Conservation (phyloP, 1,284 basidiomycete species). For the Exsudoporus floridanus region DNA sequence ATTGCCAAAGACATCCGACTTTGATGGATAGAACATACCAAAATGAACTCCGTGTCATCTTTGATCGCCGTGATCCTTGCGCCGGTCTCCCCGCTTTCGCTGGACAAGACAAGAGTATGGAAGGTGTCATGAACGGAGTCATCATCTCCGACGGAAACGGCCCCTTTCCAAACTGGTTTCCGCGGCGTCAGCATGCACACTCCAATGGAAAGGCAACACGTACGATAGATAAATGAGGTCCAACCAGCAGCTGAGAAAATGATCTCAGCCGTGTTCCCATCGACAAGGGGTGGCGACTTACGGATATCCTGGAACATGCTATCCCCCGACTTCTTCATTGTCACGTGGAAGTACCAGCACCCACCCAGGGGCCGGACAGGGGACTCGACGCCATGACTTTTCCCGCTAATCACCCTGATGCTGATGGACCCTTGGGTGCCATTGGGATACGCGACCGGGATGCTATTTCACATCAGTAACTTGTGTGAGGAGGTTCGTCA, state of each 20-base stretch:
- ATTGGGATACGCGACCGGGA: slow-evolving; percentile 71
- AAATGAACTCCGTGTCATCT: slow-evolving; percentile 66
- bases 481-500: neutral
- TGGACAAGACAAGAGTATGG: slow-evolving; percentile 80
- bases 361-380: slow-evolving; percentile 89
- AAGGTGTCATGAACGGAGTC: slow-evolving; percentile 52
- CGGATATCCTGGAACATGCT: slow-evolving; percentile 85
- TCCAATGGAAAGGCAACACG: slow-evolving; percentile 25
- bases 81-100: slow-evolving; percentile 55
- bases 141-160: slow-evolving; percentile 59
- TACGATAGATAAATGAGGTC: slow-evolving; percentile 83
- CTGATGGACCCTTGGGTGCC: slow-evolving; percentile 69
- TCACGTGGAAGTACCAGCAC: slow-evolving; percentile 90
- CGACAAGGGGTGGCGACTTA: slow-evolving; percentile 36
- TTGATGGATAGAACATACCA: slow-evolving; percentile 46
- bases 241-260: slow-evolving; percentile 60
- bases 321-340: slow-evolving; percentile 63
- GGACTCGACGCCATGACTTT: slow-evolving; percentile 81
- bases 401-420: slow-evolving; percentile 87
- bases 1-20: slow-evolving; percentile 5
- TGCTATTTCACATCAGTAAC: slow-evolving; percentile 42
- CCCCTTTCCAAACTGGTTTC: slow-evolving; percentile 65
- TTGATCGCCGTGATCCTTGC: slow-evolving; percentile 57
- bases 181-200: slow-evolving; percentile 9
- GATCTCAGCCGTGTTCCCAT: slow-evolving; percentile 1